Percentiles rank a stretch among this genome's conserved stretches.
These are phyloP conservation scores for Strigomonas galati DNA, from an alignment of 208 protist species.

Conservation along the genomic window DNA sequence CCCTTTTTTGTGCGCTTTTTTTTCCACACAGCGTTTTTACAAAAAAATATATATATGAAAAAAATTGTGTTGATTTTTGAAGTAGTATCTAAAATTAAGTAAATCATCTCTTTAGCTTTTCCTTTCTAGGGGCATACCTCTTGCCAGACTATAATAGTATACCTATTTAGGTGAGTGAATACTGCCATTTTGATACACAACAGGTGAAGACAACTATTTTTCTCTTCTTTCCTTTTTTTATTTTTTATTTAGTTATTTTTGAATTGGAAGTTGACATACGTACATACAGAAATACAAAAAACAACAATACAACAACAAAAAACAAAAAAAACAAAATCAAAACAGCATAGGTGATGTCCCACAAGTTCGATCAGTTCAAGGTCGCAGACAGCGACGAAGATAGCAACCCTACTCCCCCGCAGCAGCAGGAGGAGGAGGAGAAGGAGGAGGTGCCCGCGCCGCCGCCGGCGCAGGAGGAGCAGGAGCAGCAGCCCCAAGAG, in stretches of 20 bases:
- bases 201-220: neutral
- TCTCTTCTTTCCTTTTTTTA: constrained; percentile 17
- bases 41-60: neutral
- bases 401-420: neutral
- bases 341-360: no score
- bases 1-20: neutral
- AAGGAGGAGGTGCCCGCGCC: neutral
- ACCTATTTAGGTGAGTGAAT: neutral
- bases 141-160: neutral
- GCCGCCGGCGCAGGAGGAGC: neutral
- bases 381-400: constrained; percentile 10
- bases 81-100: neutral
- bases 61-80: constrained; percentile 8
- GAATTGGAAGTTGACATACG: constrained; percentile 1
- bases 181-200: constrained; percentile 11
- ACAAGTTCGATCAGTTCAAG: constrained; percentile 2
- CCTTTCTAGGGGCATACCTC: neutral
- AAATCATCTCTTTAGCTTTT: neutral
- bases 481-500: neutral
- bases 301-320: no score
- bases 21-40: neutral
- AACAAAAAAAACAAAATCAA: no score
- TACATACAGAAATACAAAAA: no score
- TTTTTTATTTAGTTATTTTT: constrained; percentile 15
- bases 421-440: neutral